Conservation (phyloP, 2,329 filamentous ascomycete genomes). For the Colletotrichum sp. region DNA sequence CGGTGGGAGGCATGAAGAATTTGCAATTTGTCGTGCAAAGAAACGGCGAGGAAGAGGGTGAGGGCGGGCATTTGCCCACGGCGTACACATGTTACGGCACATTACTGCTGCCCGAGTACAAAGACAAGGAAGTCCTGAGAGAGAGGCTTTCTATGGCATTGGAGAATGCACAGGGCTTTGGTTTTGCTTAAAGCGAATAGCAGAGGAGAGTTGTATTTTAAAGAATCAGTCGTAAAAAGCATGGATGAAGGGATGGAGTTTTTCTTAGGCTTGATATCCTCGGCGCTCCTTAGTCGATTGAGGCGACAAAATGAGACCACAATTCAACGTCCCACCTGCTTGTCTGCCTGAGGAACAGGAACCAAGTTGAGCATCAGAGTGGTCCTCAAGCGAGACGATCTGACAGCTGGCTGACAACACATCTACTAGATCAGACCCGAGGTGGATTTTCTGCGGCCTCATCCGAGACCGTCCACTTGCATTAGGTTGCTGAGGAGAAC, state of each 20-base stretch:
- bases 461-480: too few relatives aligned
- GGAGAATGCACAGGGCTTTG: conserved; percentile 88
- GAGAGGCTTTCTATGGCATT: conserved; percentile 84
- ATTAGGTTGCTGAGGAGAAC: too few relatives aligned
- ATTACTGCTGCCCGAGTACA: conserved; percentile 84
- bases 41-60: conserved; percentile 68
- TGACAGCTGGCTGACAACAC: too few relatives aligned
- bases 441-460: too few relatives aligned
- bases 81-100: conserved; percentile 95
- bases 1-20: conserved; percentile 82
- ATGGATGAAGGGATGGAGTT: neutral
- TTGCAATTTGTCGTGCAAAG: conserved; percentile 84
- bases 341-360: too few relatives aligned
- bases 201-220: neutral
- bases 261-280: neutral
- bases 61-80: conserved; percentile 71
- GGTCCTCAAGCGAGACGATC: too few relatives aligned
- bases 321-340: too few relatives aligned
- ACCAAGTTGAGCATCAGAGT: too few relatives aligned
- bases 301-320: neutral
- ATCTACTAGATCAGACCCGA: too few relatives aligned
- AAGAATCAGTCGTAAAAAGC: neutral
- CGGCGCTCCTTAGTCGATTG: neutral
- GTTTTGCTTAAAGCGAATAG: conserved; percentile 64
- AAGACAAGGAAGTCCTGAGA: conserved; percentile 69